Evolutionary conservation across 2,329 filamentous ascomycete genomes (phyloP), one percentile per base, ranked within the genome.

Genomic region (Penicillium sp.): DNA sequence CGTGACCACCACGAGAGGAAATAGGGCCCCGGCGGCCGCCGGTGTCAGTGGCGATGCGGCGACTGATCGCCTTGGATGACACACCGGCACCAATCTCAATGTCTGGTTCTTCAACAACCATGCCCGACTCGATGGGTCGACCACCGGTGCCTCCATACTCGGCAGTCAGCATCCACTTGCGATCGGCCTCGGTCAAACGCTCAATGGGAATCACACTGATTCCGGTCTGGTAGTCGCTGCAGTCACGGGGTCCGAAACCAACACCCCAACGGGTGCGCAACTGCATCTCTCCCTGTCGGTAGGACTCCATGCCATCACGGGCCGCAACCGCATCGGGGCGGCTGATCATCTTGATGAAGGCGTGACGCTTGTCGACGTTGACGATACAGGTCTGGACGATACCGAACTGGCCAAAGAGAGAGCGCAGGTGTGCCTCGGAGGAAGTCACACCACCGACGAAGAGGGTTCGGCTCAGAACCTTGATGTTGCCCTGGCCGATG

Each of bases 21-120:
- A 74, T 67, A 11, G 74, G 74, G 4, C 74, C 74, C 27, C 72
- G 73, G 52, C 73, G 71, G 49, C 74, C 74, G 43, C 74, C 73
- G 45, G 71, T 69, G 53, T 77, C 74, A 35, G 74, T 77, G 28
- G 73, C 72, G 61, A 77, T 76, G 33, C 74, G 73, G 58, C 74
- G 68, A 55, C 73, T 76, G 60, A 77, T 77, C 32, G 74, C 74
- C 76, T 98, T 98, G 38, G 90, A 96, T 13, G 90, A 96, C 11
- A 98, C 94, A 47, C 93, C 93, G 13, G 91, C 90, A 45, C 93
- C 93, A 49, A 98, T 98, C 70, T 98, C 93, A 60, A 98, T 98
- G 65, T 98, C 93, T 3, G 93, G 93, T 71, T 98, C 93, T 67
- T 98, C 93, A 26, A 98, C 86, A 5, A 90, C 86, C 72, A 98